Evolutionary conservation across 345 rosid species (phyloP).

Genomic region (Gossypium ekmanianum): DNA sequence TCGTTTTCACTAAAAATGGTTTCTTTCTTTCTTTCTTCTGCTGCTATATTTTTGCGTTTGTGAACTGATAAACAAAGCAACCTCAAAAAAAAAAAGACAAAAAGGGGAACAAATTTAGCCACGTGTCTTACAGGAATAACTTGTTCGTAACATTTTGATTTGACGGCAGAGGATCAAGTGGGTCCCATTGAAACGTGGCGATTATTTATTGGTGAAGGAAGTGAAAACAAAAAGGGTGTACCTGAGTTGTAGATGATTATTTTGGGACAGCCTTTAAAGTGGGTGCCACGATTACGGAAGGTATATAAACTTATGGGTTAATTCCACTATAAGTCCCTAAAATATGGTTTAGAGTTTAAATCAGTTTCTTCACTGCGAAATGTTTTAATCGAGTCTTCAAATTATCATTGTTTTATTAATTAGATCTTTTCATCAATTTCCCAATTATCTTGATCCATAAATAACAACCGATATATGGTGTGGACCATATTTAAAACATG

Average conservation of each 20-base stretch:
- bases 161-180: neutral
- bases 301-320: neutral
- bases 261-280: neutral
- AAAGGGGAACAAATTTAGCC: neutral
- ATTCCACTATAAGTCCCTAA: too few species aligned
- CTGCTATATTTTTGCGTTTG: neutral
- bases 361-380: too few species aligned
- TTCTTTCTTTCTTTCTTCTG: neutral
- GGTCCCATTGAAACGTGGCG: neutral
- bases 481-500: too few species aligned
- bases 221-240: neutral
- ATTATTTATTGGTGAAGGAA: neutral
- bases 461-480: too few species aligned
- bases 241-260: neutral
- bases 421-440: too few species aligned
- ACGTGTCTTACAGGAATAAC: neutral
- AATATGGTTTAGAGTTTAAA: too few species aligned
- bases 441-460: too few species aligned
- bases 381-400: too few species aligned
- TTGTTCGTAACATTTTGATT: neutral
- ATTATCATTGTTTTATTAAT: too few species aligned
- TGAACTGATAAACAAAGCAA: neutral
- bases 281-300: neutral
- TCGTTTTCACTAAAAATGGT: neutral
- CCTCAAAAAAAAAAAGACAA: neutral